Conservation (phyloP, 768 basidiomycete species). For the Mycena epipterygia region DNA sequence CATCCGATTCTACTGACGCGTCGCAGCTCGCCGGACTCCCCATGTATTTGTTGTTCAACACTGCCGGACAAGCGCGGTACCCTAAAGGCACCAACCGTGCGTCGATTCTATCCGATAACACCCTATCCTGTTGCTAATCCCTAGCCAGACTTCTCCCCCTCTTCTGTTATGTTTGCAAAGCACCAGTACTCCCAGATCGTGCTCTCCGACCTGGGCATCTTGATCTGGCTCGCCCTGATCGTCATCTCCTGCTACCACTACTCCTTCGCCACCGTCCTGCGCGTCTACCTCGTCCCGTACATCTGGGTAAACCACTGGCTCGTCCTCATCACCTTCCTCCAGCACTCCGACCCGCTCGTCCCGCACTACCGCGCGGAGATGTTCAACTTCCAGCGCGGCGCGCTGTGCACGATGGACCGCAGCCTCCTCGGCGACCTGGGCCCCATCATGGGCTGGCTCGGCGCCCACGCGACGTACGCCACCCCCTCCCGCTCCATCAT, state of each 20-base stretch:
- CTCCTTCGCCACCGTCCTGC: slow-evolving; percentile 81
- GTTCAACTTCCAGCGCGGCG: slow-evolving; percentile 71
- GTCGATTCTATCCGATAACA: slow-evolving; percentile 44
- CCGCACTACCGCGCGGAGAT: slow-evolving; percentile 66
- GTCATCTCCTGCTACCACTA: slow-evolving; percentile 66
- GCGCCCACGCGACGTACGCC: slow-evolving; percentile 57
- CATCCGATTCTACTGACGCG: background rate
- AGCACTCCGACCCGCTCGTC: slow-evolving; percentile 73
- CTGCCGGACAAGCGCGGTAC: slow-evolving; percentile 90
- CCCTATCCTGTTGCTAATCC: slow-evolving; percentile 6
- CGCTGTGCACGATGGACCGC: slow-evolving; percentile 69
- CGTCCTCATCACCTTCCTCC: slow-evolving; percentile 69
- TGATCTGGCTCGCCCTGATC: slow-evolving; percentile 77
- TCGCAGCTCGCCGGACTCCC: slow-evolving; percentile 86
- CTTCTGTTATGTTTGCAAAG: slow-evolving; percentile 84
- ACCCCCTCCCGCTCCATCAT: background rate
- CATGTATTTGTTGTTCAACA: slow-evolving; percentile 84
- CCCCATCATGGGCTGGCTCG: slow-evolving; percentile 66
- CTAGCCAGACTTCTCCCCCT: slow-evolving; percentile 78
- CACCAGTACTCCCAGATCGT: slow-evolving; percentile 84
- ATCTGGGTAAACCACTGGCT: slow-evolving; percentile 64
- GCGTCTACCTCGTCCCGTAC: slow-evolving; percentile 70
- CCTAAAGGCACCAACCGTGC: slow-evolving; percentile 85
- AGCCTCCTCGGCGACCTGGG: slow-evolving; percentile 64
- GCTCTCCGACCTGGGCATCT: slow-evolving; percentile 86